These are phyloP conservation scores for Protomyces lactucae-debilis DNA, from an alignment of 1,139 yeast genomes.

Conservation along the genomic window DNA sequence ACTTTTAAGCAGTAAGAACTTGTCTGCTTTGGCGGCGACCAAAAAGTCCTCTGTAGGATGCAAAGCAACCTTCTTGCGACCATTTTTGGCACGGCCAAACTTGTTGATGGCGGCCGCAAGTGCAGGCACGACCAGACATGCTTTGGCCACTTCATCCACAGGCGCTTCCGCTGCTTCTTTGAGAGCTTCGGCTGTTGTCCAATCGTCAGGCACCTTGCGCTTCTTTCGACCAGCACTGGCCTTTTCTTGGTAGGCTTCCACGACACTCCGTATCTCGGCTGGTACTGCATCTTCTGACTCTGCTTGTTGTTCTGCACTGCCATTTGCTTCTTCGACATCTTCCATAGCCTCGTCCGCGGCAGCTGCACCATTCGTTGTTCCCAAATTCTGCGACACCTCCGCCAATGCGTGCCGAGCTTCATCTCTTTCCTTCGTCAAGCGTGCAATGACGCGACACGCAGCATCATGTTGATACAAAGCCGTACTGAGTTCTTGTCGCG, in stretches of 20 bases:
- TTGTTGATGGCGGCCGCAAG: not conserved
- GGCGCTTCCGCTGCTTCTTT: not conserved
- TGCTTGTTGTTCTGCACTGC: not conserved
- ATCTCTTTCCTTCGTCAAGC: constrained; percentile 66
- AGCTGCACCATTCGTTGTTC: not conserved
- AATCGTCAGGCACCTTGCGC: constrained; percentile 27
- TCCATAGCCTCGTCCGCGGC: not conserved
- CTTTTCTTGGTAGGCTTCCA: constrained; percentile 5
- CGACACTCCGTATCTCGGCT: constrained; percentile 1
- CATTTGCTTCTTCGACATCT: not conserved
- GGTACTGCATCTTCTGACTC: not conserved
- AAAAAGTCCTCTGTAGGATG: constrained; percentile 27
- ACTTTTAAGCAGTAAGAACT: not conserved
- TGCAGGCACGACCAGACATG: not conserved
- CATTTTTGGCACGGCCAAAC: not conserved
- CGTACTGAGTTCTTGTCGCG: constrained; percentile 60
- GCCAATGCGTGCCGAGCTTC: constrained; percentile 60
- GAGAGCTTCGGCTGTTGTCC: constrained; percentile 26
- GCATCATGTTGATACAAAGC: constrained; percentile 86
- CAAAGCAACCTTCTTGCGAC: constrained; percentile 9
- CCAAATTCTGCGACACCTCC: constrained; percentile 37
- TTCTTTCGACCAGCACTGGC: constrained; percentile 26
- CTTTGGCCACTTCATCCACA: not conserved
- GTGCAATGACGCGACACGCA: constrained; percentile 78
- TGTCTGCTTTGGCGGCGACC: constrained; percentile 12